These are phyloP conservation scores for Circinella umbellata DNA, from an alignment of 371 early-diverging fungal genomes.

Conservation along the genomic window DNA sequence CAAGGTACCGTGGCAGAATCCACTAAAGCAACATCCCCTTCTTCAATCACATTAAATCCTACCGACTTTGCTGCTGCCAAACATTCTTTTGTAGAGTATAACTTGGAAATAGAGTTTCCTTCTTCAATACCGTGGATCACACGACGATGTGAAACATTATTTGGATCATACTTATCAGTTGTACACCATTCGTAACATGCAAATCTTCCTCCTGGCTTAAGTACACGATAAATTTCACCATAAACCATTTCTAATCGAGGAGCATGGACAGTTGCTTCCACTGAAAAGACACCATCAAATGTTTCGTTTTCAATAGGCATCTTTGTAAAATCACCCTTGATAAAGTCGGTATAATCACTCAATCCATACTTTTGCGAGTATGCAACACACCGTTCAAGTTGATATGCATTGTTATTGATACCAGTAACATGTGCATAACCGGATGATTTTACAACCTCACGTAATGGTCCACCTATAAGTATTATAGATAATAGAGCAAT, in stretches of 20 bases:
- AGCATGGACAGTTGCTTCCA: conserved; percentile 81
- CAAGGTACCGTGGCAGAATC: conserved; percentile 68
- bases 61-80: conserved; percentile 70
- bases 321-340: conserved; percentile 77
- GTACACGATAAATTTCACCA: conserved; percentile 73
- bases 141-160: conserved; percentile 62
- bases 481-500: not conserved
- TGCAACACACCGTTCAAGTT: conserved; percentile 73
- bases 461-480: conserved; percentile 65
- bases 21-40: conserved; percentile 61
- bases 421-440: conserved; percentile 76
- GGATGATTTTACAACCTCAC: conserved; percentile 76
- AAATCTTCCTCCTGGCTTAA: conserved; percentile 76
- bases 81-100: conserved; percentile 65
- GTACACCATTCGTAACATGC: conserved; percentile 85
- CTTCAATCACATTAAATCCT: conserved; percentile 74
- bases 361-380: conserved; percentile 68
- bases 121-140: conserved; percentile 78
- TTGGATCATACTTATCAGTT: conserved; percentile 70
- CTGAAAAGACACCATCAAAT: conserved; percentile 78
- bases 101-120: conserved; percentile 81
- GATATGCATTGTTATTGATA: conserved; percentile 86
- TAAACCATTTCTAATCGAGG: conserved; percentile 72
- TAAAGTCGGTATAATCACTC: conserved; percentile 47
- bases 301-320: conserved; percentile 71